A percentile compares a stretch with the other conserved stretches of the same genome.
Evolutionary conservation across 805 yeast species (phyloP).

Genomic region (Priceomyces fermenticarens): DNA sequence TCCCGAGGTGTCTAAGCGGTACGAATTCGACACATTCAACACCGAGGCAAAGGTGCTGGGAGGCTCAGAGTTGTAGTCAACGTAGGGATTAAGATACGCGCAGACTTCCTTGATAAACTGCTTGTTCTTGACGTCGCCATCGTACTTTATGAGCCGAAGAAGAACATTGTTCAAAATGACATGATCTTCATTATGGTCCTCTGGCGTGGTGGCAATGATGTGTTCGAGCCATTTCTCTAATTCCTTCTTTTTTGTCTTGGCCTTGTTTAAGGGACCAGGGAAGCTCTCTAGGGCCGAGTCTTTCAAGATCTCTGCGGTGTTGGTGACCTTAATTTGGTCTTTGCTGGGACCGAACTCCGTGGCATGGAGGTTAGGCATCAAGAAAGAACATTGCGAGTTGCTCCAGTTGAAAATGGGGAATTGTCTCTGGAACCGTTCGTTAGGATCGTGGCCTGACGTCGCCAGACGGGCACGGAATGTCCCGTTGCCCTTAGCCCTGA

Average conservation of each 20-base stretch:
- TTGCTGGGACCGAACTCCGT: conserved; percentile 30
- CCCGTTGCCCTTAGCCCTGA: conserved; percentile 17
- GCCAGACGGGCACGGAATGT: conserved; percentile 5
- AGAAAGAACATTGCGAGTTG: conserved; percentile 24
- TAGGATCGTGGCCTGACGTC: conserved; percentile 37
- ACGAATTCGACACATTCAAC: conserved; percentile 32
- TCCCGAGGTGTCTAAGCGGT: conserved; percentile 38
- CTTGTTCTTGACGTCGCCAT: conserved; percentile 26
- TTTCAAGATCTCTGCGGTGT: conserved; percentile 14
- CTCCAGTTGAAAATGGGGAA: conserved; percentile 76
- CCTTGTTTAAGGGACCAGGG: conserved; percentile 65
- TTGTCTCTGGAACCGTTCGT: conserved; percentile 55
- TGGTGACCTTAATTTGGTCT: conserved; percentile 33
- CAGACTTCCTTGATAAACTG: conserved; percentile 33
- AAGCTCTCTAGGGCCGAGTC: conserved; percentile 35
- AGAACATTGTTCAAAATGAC: conserved; percentile 31
- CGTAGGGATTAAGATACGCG: conserved; percentile 39
- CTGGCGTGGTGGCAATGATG: conserved; percentile 15
- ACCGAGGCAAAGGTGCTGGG: conserved; percentile 9
- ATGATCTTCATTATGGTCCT: conserved; percentile 16
- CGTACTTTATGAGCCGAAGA: conserved; percentile 21
- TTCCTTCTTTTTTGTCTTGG: conserved; percentile 62
- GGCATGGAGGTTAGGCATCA: conserved; percentile 26
- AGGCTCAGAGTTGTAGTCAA: conserved; percentile 24
- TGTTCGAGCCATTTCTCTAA: conserved; percentile 57